Evolutionary conservation across 2,329 filamentous ascomycete species (phyloP).

Genomic region (Akanthomyces dipterigenus): DNA sequence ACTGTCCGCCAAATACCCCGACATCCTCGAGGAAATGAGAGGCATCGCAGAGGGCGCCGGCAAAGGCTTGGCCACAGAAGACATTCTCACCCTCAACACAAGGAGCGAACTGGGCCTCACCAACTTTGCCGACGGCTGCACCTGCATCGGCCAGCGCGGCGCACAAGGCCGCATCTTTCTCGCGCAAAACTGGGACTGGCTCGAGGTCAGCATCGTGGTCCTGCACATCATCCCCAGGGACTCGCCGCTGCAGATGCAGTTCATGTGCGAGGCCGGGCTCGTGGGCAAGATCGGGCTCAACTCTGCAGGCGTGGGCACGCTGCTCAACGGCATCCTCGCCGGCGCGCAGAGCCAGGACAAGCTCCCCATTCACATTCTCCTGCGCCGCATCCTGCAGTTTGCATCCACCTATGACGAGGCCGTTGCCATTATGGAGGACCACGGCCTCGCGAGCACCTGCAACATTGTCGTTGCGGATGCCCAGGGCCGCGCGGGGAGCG

Average conservation of each 20-base stretch:
- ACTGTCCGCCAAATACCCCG: neutral
- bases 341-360: neutral
- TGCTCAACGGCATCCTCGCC: conserved; percentile 4
- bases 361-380: neutral
- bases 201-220: neutral
- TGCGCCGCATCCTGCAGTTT: conserved; percentile 1
- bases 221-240: neutral
- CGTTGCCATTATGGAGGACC: neutral
- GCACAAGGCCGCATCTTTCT: conserved; percentile 1
- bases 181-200: conserved; percentile 9
- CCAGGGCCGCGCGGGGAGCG: neutral
- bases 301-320: neutral
- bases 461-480: neutral
- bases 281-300: conserved; percentile 5
- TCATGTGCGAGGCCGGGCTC: neutral
- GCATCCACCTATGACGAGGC: neutral
- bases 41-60: neutral
- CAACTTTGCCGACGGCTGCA: conserved; percentile 4
- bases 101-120: conserved; percentile 5
- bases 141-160: neutral
- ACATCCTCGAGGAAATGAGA: conserved; percentile 1
- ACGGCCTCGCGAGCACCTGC: neutral
- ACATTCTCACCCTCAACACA: neutral
- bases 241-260: neutral
- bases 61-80: neutral